Base-by-base conservation (phyloP, 2,329 filamentous ascomycete genomes). In the Neonectria sp. region DNA sequence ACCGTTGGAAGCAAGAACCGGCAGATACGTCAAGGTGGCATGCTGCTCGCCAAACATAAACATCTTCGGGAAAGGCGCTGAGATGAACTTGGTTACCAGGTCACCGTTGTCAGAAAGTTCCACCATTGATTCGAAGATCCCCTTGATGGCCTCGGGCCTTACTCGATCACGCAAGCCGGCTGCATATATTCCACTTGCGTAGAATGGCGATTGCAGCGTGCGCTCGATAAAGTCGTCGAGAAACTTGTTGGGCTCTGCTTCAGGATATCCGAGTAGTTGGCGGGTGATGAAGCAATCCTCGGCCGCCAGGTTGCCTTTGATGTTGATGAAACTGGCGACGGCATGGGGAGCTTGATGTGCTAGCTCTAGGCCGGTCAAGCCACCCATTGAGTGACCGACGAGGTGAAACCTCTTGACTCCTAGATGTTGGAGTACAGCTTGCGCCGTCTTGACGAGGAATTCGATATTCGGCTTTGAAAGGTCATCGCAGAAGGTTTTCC, bases 271-370 rank as follows among this genome's bases (percentile, higher is more conserved):
- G 3, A 74, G 60, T 12, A 76, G 69, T 48, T 75, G 74, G 6
- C 75, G 67, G 21, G 66, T 73, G 6, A 77, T 60, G 35, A 76
- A 76, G 55, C 75, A 77, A 52, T 77, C 74, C 27, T 77, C 75
- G 0, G 72, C 70, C 1, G 67, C 70, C 3, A 77, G 67, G 55
- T 77, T 77, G 11, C 75, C 75, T 48, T 77, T 75, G 67, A 77
- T 76, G 62, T 76, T 61, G 61, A 65, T 52, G 57, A 77, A 77
- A 60, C 71, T 75, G 51, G 65, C 61, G 1, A 75, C 61, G 3
- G 57, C 29, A 3, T 27, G 31, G 0, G 65, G 68, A 11, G 51
- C 46, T 21, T 21, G 21, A 21, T 21, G 21, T 21, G 21, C 21
- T 21, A 21, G 21, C 21, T 21, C 21, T 21, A 21, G 21, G 21